A percentile compares a stretch with the other conserved stretches of the same genome.
Evolutionary conservation across 1,139 yeast genomes (phyloP).

Genomic region (Kurtzmaniella quercitrusa): DNA sequence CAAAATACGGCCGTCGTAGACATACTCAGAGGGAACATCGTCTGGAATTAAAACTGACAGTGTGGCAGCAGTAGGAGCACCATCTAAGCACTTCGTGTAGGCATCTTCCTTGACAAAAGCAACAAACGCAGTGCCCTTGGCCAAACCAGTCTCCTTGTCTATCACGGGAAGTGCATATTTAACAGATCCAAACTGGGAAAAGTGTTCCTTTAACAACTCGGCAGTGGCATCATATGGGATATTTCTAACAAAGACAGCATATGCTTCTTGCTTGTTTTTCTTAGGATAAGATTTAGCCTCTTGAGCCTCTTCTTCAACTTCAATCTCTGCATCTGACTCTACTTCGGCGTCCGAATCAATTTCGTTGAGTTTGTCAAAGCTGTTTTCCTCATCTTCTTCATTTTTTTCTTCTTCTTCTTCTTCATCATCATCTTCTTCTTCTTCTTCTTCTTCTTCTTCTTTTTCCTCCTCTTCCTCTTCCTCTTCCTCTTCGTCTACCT

Average conservation of each 20-base stretch:
- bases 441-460: conserved; percentile 22
- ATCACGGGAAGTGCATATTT: conserved; percentile 91
- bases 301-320: conserved; percentile 27
- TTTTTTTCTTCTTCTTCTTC: conserved; percentile 31
- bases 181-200: conserved; percentile 78
- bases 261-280: conserved; percentile 63
- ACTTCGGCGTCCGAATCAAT: conserved; percentile 23
- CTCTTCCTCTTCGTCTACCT: conserved; percentile 39
- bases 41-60: conserved; percentile 85
- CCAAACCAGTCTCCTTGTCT: conserved; percentile 79
- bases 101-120: conserved; percentile 67
- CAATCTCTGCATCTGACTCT: conserved; percentile 25
- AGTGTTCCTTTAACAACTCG: conserved; percentile 74
- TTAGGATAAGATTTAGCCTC: conserved; percentile 32
- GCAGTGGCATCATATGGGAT: conserved; percentile 92
- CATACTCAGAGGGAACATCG: conserved; percentile 85
- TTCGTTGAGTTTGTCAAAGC: conserved; percentile 10
- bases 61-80: conserved; percentile 76
- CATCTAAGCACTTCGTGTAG: conserved; percentile 62
- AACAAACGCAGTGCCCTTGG: conserved; percentile 94
- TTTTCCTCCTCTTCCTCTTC: conserved; percentile 29
- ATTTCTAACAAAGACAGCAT: conserved; percentile 78
- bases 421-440: conserved; percentile 19
- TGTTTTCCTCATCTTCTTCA: conserved; percentile 31
- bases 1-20: conserved; percentile 86